Conservation (phyloP, 2,329 filamentous ascomycete species). For the Aspergillus niger region DNA sequence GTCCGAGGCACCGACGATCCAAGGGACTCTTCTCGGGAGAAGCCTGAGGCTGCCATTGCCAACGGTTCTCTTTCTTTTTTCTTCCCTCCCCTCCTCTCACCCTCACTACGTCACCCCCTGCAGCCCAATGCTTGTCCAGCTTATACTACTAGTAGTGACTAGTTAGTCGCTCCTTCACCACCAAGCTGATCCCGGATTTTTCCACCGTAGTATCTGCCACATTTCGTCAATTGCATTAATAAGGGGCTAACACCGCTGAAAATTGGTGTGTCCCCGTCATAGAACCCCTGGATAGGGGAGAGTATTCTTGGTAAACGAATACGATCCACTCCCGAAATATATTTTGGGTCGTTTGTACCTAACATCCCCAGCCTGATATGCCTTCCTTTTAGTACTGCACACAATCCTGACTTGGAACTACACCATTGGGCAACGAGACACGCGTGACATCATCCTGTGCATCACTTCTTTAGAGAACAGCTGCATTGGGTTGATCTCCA, state of each 20-base stretch:
- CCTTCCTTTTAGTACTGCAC: not conserved
- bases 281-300: not conserved
- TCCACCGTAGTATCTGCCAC: not conserved
- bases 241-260: too few relatives aligned
- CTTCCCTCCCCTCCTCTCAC: too few relatives aligned
- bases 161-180: not conserved
- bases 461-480: not conserved
- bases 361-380: not conserved
- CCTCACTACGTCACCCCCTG: conserved; percentile 7
- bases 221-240: too few relatives aligned
- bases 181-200: not conserved
- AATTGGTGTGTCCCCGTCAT: too few relatives aligned
- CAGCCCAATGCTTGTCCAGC: not conserved
- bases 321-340: not conserved
- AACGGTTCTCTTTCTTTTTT: not conserved
- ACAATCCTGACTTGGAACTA: too few relatives aligned
- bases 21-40: not conserved
- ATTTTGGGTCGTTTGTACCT: not conserved
- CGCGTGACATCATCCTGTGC: not conserved
- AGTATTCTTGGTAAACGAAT: not conserved
- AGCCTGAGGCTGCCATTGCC: not conserved
- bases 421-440: not conserved
- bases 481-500: not conserved
- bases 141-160: not conserved
- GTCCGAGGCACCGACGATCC: not conserved